phyloP scores from a whole-genome alignment of 73 alveolate genomes.

The Uronychia binucleata region DNA sequence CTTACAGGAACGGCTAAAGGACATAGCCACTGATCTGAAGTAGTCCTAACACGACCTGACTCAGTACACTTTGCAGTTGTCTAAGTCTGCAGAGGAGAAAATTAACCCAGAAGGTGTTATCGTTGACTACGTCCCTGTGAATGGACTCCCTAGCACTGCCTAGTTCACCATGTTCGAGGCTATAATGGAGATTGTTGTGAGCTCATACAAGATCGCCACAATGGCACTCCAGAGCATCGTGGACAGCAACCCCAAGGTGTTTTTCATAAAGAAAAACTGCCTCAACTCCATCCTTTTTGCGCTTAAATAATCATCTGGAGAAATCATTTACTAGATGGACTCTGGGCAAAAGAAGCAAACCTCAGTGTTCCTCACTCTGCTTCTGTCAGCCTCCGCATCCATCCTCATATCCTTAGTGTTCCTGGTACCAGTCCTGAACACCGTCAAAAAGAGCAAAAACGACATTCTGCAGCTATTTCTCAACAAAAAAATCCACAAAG shows the following conservation, averaged over 20 bases:
- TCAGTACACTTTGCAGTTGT: background rate
- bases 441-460: slow-evolving; percentile 31
- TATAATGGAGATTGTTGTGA: slow-evolving; percentile 35
- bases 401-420: slow-evolving; percentile 15
- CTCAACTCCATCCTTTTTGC: slow-evolving; percentile 26
- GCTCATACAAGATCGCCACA: slow-evolving; percentile 31
- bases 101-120: background rate
- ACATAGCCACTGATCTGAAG: background rate
- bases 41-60: background rate
- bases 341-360: background rate
- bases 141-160: background rate
- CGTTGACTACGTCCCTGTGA: background rate
- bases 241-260: slow-evolving; percentile 20
- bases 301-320: slow-evolving; percentile 19
- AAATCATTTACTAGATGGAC: background rate
- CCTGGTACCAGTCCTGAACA: slow-evolving; percentile 30
- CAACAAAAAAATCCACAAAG: slow-evolving; percentile 26
- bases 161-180: slow-evolving; percentile 38
- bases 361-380: background rate
- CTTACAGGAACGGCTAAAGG: background rate
- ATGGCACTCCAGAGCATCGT: background rate
- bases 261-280: slow-evolving; percentile 25
- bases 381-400: slow-evolving; percentile 22
- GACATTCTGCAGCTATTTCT: slow-evolving; percentile 38
- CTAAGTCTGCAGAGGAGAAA: background rate